A percentile compares a stretch with the other conserved stretches of the same genome.
These are phyloP conservation scores for Mycena rebaudengoi DNA, from an alignment of 768 basidiomycete genomes.

Conservation along the genomic window DNA sequence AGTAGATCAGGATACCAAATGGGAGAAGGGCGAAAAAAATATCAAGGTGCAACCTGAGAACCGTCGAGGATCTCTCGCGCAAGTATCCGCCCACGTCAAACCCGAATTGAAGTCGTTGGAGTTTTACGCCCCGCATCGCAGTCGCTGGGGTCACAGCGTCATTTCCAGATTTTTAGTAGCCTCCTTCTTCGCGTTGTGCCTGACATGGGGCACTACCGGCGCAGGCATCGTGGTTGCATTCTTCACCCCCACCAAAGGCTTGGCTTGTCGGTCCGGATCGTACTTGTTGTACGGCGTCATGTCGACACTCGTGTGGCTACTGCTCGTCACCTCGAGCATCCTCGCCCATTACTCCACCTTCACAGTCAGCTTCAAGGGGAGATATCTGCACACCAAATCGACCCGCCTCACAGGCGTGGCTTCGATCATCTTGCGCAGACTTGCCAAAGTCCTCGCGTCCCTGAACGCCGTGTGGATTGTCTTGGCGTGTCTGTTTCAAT, in stretches of 20 bases:
- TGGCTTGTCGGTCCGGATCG: constrained; percentile 43
- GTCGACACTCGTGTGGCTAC: constrained; percentile 43
- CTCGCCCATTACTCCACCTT: constrained; percentile 35
- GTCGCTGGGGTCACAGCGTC: constrained; percentile 23
- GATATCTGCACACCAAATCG: constrained; percentile 27
- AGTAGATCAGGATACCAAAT: constrained; percentile 25
- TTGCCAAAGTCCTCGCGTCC: constrained; percentile 32
- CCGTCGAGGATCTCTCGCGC: constrained; percentile 14
- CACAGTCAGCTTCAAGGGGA: constrained; percentile 17
- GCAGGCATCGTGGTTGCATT: constrained; percentile 31
- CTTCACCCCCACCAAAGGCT: constrained; percentile 32
- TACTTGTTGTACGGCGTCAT: constrained; percentile 40
- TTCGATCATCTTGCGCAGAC: constrained; percentile 29
- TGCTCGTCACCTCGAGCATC: constrained; percentile 37
- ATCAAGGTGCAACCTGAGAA: constrained; percentile 4
- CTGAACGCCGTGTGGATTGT: constrained; percentile 35
- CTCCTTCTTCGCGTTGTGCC: constrained; percentile 19
- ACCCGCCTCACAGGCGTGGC: constrained; percentile 38
- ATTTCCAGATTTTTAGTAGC: constrained; percentile 29
- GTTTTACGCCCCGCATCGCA: not conserved
- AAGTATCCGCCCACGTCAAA: constrained; percentile 21
- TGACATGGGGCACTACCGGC: constrained; percentile 34
- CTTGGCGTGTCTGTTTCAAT: constrained; percentile 37
- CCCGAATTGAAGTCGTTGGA: not conserved
- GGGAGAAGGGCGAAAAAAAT: constrained; percentile 27